Evolutionary conservation across 83 land plant species (phyloP).

Genomic region (Picea abies): DNA sequence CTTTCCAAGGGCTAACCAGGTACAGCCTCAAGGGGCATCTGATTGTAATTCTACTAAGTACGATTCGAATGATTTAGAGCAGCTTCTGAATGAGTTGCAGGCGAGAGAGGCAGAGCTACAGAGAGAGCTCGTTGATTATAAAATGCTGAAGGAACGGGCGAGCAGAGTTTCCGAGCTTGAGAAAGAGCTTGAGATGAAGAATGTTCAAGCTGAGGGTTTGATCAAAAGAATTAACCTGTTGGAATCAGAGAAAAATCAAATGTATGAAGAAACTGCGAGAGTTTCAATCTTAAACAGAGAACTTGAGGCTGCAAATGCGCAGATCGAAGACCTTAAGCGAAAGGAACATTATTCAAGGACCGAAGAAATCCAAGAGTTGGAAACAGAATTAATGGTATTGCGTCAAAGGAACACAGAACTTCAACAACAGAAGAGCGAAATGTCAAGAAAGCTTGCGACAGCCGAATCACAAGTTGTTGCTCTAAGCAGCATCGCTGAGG

Average conservation of each 20-base stretch:
- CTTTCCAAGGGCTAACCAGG: constrained; percentile 32
- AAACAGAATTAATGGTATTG: constrained; percentile 73
- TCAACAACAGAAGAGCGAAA: constrained; percentile 70
- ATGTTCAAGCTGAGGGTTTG: constrained; percentile 33
- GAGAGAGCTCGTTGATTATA: constrained; percentile 33
- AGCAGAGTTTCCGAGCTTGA: constrained; percentile 38
- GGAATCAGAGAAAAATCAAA: constrained; percentile 41
- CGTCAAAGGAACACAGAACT: constrained; percentile 76
- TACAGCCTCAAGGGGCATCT: constrained; percentile 39
- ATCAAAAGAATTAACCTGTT: constrained; percentile 18
- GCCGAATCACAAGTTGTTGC: constrained; percentile 64
- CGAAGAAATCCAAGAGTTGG: constrained; percentile 23
- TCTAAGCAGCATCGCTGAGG: constrained; percentile 69
- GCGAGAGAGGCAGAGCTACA: constrained; percentile 53
- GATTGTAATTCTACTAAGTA: constrained; percentile 18
- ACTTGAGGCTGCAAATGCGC: constrained; percentile 5
- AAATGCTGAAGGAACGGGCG: constrained; percentile 14
- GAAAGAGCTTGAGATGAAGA: constrained; percentile 39
- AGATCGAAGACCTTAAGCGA: constrained; percentile 8
- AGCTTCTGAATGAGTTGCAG: constrained; percentile 45
- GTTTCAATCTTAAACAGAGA: constrained; percentile 1
- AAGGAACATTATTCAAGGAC: background rate
- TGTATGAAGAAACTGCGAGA: constrained; percentile 33
- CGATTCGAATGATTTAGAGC: constrained; percentile 45
- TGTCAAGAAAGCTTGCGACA: constrained; percentile 57